These are phyloP conservation scores for Curvularia hawaiiensis DNA, from an alignment of 2,329 filamentous ascomycete species.

Conservation along the genomic window DNA sequence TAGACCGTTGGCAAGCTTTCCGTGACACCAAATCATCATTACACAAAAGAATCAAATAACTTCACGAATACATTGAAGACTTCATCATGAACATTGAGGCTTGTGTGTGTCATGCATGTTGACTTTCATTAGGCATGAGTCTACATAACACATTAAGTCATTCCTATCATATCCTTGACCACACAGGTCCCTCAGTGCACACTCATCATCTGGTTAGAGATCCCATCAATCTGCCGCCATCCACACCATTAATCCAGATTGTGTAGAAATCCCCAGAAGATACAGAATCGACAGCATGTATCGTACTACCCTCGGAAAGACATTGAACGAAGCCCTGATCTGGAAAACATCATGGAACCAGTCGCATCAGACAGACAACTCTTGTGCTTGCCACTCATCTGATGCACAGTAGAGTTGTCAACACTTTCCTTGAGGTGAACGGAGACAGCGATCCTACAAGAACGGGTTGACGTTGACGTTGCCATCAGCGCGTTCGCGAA, in stretches of 20 bases:
- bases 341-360: constrained; percentile 23
- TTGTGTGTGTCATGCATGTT: neutral
- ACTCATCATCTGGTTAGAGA: constrained; percentile 27
- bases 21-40: neutral
- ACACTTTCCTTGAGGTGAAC: constrained; percentile 8
- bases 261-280: constrained; percentile 16
- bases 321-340: constrained; percentile 15
- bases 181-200: constrained; percentile 9
- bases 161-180: constrained; percentile 12
- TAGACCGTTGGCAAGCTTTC: neutral
- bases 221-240: constrained; percentile 21
- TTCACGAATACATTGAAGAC: neutral
- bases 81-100: neutral
- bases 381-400: constrained; percentile 1
- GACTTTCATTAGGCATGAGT: neutral
- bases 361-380: constrained; percentile 19
- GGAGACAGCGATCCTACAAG: constrained; percentile 14
- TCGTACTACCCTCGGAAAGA: constrained; percentile 14
- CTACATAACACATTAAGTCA: constrained; percentile 6
- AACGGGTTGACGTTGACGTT: constrained; percentile 16
- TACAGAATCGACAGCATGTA: constrained; percentile 12
- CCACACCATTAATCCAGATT: constrained; percentile 23
- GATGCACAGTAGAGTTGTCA: constrained; percentile 9
- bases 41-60: neutral
- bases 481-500: constrained; percentile 10